Base-by-base conservation (phyloP, 768 basidiomycete species). In the Mycena metata region DNA sequence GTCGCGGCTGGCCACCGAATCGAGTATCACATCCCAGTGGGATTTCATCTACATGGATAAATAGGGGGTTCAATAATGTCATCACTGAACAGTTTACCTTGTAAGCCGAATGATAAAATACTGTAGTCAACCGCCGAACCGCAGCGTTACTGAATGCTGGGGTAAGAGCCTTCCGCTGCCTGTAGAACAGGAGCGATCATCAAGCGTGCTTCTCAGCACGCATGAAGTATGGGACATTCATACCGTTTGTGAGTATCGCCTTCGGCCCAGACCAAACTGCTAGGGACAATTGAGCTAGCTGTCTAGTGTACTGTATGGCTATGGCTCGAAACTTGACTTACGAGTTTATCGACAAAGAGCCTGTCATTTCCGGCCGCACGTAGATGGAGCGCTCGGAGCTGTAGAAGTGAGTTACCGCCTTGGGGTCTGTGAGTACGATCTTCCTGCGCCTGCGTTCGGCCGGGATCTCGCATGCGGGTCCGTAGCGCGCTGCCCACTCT, bases 41-140 rank as follows among this genome's bases (percentile, higher is more conserved):
- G 54, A 33, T 56, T 72, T 69, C 23, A 72, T 47, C 69, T 68
- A 33, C 15, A 16, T 45, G 5, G 6, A 19, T 36, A 49, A 13
- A 17, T 21, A 33, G 24, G 21, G 47, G 36, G n/a, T 26, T 39
- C 39, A 39, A 39, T 39, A 15, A 39, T 39, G 39, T 9, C n/a
- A n/a, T n/a, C 5, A 8, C 4, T 39, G 13, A 42, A 21, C 4
- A 2, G 17, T 15, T 42, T 24, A 3, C 83, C 77, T 82, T 82
- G 75, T 84, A 80, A 4, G 75, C 83, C 0, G 81, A 83, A 57
- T 83, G 79, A 49, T 78, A 85, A 61, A 83, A 84, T 0, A 83
- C 76, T 0, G 76, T 42, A 0, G 79, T 78, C 2, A 83, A 57
- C 41, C 75, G 70, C 1, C 82, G 79, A 55, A 84, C 78, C 0